Conservation (phyloP, 2,329 filamentous ascomycete genomes). For the Stagonosporopsis cucurbitacearum region DNA sequence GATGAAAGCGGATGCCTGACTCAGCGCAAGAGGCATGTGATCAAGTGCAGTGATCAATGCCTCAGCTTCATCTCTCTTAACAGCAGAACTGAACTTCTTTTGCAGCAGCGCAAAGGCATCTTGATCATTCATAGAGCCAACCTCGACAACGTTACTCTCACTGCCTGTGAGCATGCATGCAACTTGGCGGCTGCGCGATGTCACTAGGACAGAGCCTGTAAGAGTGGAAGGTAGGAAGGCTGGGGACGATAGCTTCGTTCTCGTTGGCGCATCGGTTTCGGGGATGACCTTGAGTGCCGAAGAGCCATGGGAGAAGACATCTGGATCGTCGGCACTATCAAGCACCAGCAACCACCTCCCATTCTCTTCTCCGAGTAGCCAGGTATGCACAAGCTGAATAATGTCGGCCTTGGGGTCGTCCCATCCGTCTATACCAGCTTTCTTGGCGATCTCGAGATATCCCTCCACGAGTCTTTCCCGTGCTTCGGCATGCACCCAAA, state of each 20-base stretch:
- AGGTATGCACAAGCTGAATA: conserved; percentile 19
- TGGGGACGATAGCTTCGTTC: neutral
- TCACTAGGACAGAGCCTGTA: conserved; percentile 17
- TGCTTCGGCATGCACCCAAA: conserved; percentile 26
- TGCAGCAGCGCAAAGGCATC: conserved; percentile 14
- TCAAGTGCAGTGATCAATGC: conserved; percentile 8
- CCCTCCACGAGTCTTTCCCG: conserved; percentile 17
- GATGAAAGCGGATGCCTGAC: conserved; percentile 14
- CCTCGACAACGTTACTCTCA: neutral
- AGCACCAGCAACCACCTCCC: conserved; percentile 28
- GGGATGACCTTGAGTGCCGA: neutral
- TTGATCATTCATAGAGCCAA: conserved; percentile 17
- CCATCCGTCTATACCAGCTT: conserved; percentile 10
- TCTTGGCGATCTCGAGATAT: conserved; percentile 23
- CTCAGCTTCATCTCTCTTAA: neutral
- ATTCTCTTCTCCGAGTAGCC: conserved; percentile 23
- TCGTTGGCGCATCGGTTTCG: neutral
- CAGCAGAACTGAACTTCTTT: conserved; percentile 9
- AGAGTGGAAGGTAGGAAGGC: conserved; percentile 3
- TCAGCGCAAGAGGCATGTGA: conserved; percentile 15
- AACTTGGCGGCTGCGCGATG: conserved; percentile 14
- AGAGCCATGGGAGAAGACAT: conserved; percentile 1
- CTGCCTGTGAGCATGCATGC: conserved; percentile 18
- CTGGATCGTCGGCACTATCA: conserved; percentile 32
- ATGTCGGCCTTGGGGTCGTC: conserved; percentile 20